Base-by-base conservation (phyloP, 352 stramenopile genomes). In the Pythium phragmiticola region DNA sequence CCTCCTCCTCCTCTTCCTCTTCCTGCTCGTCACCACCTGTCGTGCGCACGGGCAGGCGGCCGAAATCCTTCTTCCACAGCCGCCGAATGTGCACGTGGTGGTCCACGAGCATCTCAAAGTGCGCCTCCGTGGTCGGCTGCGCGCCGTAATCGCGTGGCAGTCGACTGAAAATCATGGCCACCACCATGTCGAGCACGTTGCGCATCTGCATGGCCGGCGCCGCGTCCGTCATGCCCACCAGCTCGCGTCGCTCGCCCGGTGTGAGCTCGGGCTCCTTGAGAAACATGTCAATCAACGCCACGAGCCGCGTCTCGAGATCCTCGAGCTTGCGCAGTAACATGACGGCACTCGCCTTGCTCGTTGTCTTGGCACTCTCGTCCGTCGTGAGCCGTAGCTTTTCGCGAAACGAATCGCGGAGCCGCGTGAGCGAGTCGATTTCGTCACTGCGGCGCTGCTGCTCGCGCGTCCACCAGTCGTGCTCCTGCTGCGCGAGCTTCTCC, bases 41-140 rank as follows among this genome's bases (percentile, higher is more conserved):
- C 1, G 34, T 43, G 21, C 60, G 57, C 5, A 57, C 68, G 2
- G 87, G 87, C 52, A 95, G 61, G 6, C 87, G 82, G 0, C 87
- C 87, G 69, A 95, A 95, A 49, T 95, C 87, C 21, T 80, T 85
- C 58, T 94, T 90, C 87, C 87, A 95, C 6, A 95, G 66, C 4
- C 75, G 77, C 2, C 86, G 73, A 47, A 95, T 88, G 63, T 94
- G 80, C 39, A 92, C 75, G 58, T 95, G 87, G 55, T 89, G 74
- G 39, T 93, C 81, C 23, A 92, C 69, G 5, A 95, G 72, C 75
- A 87, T 84, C 63, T 88, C 67, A 41, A 87, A 90, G 47, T 92
- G 84, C 42, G 79, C 70, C 45, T 95, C 79, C n/a, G 72, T 76
- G 26, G 78, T 82, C 21, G 75, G 66, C 23, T 82, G 60, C 28